phyloP scores from a whole-genome alignment of 2,329 filamentous ascomycete genomes.

The Penicillium sp. region DNA sequence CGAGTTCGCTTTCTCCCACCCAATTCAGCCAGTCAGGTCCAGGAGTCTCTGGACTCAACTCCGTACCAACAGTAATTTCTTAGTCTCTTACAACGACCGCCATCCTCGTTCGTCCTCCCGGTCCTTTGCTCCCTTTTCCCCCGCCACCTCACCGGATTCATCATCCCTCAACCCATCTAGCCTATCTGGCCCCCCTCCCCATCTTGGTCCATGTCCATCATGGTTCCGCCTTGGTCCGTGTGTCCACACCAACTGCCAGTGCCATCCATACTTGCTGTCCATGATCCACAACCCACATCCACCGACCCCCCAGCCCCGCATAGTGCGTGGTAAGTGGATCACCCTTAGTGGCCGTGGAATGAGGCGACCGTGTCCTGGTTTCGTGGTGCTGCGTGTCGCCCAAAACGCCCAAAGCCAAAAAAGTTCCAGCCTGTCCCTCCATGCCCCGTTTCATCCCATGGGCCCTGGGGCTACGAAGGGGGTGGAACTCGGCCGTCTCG shows the following conservation, averaged over 20 bases:
- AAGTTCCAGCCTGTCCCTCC: conserved; percentile 2
- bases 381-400: neutral
- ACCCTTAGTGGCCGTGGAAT: neutral
- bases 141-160: conserved; percentile 16
- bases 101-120: neutral
- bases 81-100: neutral
- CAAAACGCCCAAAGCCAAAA: neutral
- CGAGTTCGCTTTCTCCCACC: too few species aligned
- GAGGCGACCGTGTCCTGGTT: conserved; percentile 2
- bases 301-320: conserved; percentile 4
- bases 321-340: conserved; percentile 8
- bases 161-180: neutral
- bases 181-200: neutral
- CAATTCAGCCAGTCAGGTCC: neutral
- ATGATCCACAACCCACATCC: neutral
- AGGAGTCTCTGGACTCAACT: neutral
- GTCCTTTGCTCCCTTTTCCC: conserved; percentile 7
- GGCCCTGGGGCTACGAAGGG: neutral
- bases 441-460: conserved; percentile 15
- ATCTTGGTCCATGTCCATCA: neutral
- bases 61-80: neutral
- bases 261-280: neutral
- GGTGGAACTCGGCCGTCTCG: neutral
- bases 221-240: conserved; percentile 7
- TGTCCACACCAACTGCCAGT: conserved; percentile 1